A percentile compares a stretch with the other conserved stretches of the same genome.
Conservation (phyloP, 1,284 basidiomycete species). For the Fomes fomentarius region DNA sequence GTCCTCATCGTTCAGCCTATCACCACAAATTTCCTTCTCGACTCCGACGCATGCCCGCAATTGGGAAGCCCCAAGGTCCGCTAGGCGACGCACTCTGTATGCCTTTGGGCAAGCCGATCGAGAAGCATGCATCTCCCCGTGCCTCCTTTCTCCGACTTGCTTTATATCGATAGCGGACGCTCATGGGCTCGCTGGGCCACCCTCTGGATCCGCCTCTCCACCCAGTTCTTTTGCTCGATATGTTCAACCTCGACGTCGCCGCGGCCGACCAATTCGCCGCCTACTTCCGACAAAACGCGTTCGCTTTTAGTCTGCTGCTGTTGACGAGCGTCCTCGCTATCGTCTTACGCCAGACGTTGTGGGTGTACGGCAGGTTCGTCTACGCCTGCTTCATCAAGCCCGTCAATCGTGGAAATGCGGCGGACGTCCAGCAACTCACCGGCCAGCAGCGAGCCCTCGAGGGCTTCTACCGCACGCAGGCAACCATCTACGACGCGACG, state of each 20-base stretch:
- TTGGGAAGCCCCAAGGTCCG: constrained; percentile 1
- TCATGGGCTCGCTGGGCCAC: neutral
- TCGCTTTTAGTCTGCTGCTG: constrained; percentile 8
- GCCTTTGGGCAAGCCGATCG: neutral
- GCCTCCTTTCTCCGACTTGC: neutral
- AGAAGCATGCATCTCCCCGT: neutral
- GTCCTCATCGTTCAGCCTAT: constrained; percentile 1
- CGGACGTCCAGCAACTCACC: constrained; percentile 14
- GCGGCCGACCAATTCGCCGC: neutral
- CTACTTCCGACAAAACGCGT: constrained; percentile 1
- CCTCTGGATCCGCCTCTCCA: neutral
- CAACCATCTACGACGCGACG: constrained; percentile 24
- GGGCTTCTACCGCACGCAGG: constrained; percentile 26
- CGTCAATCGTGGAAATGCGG: constrained; percentile 14
- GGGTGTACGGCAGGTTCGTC: constrained; percentile 22
- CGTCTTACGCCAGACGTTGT: constrained; percentile 8
- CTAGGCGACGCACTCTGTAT: constrained; percentile 2
- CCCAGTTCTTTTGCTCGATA: constrained; percentile 1
- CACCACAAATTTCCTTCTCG: too few relatives aligned
- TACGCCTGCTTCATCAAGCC: constrained; percentile 28
- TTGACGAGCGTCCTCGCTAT: neutral
- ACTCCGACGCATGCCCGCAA: constrained; percentile 5
- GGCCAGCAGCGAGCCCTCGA: constrained; percentile 26
- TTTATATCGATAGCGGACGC: constrained; percentile 7
- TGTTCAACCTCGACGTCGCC: constrained; percentile 12